Conservation (phyloP, 2,329 filamentous ascomycete species). For the Endoconidiophora laricicola region DNA sequence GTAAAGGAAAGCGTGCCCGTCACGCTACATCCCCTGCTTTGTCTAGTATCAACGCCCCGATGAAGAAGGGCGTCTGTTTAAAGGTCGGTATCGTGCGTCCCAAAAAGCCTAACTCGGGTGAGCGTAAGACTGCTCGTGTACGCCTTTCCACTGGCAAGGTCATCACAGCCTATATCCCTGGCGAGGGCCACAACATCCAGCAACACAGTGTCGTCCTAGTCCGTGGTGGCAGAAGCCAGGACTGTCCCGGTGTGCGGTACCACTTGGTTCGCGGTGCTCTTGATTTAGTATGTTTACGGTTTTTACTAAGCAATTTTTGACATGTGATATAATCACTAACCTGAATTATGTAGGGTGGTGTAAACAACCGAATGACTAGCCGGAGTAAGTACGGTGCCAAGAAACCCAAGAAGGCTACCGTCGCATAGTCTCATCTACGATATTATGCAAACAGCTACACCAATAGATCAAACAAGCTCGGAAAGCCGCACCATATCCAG, state of each 20-base stretch:
- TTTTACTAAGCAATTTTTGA: no score
- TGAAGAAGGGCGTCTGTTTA: slow-evolving; percentile 89
- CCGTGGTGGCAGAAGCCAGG: slow-evolving; percentile 80
- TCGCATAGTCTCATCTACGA: slow-evolving; percentile 22
- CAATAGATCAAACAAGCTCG: not conserved
- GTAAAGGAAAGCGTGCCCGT: slow-evolving; percentile 61
- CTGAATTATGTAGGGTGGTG: slow-evolving; percentile 52
- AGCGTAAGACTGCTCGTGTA: slow-evolving; percentile 88
- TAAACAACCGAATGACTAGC: slow-evolving; percentile 65
- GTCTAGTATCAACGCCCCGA: slow-evolving; percentile 47
- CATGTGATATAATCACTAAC: not conserved
- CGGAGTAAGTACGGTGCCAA: slow-evolving; percentile 97
- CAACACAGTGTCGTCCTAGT: slow-evolving; percentile 96
- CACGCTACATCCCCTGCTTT: slow-evolving; percentile 82
- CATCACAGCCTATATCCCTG: slow-evolving; percentile 86
- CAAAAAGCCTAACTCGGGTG: slow-evolving; percentile 97
- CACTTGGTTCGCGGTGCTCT: slow-evolving; percentile 79
- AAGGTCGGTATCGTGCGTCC: slow-evolving; percentile 87
- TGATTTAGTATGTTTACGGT: slow-evolving; percentile 58
- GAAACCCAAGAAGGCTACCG: slow-evolving; percentile 75
- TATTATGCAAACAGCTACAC: not conserved
- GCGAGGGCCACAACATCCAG: slow-evolving; percentile 96
- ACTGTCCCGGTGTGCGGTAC: slow-evolving; percentile 97
- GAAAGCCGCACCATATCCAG: no score
- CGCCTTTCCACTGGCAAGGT: slow-evolving; percentile 73